Evolutionary conservation across 495 filamentous ascomycete genomes (phyloP).

Genomic region (Penicillium flavigenum): DNA sequence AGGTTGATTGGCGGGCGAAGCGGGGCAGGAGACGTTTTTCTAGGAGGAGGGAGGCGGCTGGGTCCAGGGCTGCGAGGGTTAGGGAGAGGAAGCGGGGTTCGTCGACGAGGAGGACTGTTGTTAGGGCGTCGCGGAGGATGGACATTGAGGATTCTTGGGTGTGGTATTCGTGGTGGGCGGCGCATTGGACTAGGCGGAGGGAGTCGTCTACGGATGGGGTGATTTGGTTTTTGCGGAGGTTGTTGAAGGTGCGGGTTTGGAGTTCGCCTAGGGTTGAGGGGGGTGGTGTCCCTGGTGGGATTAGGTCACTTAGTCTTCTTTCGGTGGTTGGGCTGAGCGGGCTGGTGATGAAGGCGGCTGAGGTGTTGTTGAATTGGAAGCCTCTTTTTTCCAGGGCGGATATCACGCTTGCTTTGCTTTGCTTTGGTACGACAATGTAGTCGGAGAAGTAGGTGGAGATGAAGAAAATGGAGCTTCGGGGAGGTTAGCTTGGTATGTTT

Average conservation of each 20-base stretch:
- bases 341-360: constrained; percentile 64
- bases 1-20: constrained; percentile 35
- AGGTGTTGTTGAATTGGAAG: constrained; percentile 77
- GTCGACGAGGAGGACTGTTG: constrained; percentile 56
- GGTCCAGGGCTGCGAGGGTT: constrained; percentile 80
- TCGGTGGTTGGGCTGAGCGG: constrained; percentile 33
- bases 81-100: constrained; percentile 80
- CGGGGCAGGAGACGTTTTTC: constrained; percentile 68
- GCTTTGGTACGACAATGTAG: constrained; percentile 87
- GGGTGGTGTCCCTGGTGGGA: constrained; percentile 68
- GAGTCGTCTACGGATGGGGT: constrained; percentile 65
- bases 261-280: constrained; percentile 75
- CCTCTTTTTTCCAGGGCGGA: constrained; percentile 73
- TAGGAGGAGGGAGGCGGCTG: constrained; percentile 72
- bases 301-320: constrained; percentile 30
- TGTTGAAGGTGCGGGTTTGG: constrained; percentile 76
- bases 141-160: constrained; percentile 47
- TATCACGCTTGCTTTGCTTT: constrained; percentile 69
- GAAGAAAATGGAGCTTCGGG: constrained; percentile 82
- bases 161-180: constrained; percentile 58
- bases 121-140: constrained; percentile 46
- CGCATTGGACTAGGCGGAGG: constrained; percentile 80
- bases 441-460: constrained; percentile 98
- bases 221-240: constrained; percentile 71
- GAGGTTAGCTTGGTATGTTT: constrained; percentile 4